A percentile compares a stretch with the other conserved stretches of the same genome.
These are phyloP conservation scores for Emergomyces africanus DNA, from an alignment of 2,329 filamentous ascomycete genomes.

Conservation along the genomic window DNA sequence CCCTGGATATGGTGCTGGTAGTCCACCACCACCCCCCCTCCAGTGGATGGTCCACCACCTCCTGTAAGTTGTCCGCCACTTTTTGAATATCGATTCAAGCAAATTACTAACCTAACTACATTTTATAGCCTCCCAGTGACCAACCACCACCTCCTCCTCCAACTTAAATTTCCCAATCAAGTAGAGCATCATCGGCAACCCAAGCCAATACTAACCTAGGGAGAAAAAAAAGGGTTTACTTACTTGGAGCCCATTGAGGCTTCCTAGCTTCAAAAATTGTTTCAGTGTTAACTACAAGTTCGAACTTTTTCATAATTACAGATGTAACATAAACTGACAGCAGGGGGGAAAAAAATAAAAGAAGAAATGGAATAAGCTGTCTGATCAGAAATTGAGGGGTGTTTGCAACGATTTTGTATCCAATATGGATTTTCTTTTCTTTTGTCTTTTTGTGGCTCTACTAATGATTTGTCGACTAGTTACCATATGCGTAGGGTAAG, in stretches of 20 bases:
- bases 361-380: neutral
- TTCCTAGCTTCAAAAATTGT: neutral
- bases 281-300: neutral
- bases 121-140: constrained; percentile 37
- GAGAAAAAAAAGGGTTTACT: neutral
- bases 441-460: neutral
- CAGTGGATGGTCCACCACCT: constrained; percentile 30
- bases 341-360: neutral
- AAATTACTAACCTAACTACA: constrained; percentile 11
- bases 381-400: neutral
- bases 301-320: neutral
- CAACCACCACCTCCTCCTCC: constrained; percentile 50
- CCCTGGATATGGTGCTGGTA: constrained; percentile 19
- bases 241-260: neutral
- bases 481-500: neutral
- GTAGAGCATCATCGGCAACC: neutral
- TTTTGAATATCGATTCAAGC: neutral
- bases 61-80: constrained; percentile 21
- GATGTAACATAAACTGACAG: neutral
- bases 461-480: neutral
- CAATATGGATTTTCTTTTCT: neutral
- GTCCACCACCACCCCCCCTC: constrained; percentile 30
- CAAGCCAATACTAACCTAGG: neutral
- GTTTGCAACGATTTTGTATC: neutral
- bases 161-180: constrained; percentile 13